Percentiles rank a stretch among this genome's conserved stretches.
Evolutionary conservation across 1,284 basidiomycete species (phyloP).

Genomic region (Ceratobasidium sp.): DNA sequence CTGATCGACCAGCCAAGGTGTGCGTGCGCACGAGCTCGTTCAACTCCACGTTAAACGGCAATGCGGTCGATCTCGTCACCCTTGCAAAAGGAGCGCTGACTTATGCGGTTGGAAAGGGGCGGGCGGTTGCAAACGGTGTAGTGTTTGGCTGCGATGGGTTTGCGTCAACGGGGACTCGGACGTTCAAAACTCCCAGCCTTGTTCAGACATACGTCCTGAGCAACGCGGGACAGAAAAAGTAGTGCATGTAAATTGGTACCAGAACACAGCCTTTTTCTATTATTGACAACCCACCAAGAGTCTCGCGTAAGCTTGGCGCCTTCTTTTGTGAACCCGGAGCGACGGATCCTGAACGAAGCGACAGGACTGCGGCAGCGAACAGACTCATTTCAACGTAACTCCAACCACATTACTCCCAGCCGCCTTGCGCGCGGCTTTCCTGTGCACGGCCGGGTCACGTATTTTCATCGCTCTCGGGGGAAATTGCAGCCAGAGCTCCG

Average conservation of each 20-base stretch:
- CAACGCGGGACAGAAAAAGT: conserved; percentile 13
- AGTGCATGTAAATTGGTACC: not conserved
- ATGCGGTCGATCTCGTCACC: conserved; percentile 6
- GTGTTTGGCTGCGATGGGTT: conserved; percentile 17
- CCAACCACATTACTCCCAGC: not conserved
- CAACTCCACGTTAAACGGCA: conserved; percentile 28
- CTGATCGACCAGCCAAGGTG: conserved; percentile 17
- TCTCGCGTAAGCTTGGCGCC: conserved; percentile 1
- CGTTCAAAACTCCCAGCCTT: not conserved
- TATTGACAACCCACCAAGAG: not conserved
- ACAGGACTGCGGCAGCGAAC: not conserved
- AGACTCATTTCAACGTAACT: not conserved
- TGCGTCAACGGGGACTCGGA: not conserved
- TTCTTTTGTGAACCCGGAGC: not conserved
- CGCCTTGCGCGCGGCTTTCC: not conserved
- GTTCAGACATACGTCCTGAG: conserved; percentile 20
- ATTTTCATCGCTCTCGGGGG: not conserved
- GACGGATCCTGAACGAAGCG: not conserved
- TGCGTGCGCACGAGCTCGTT: conserved; percentile 22
- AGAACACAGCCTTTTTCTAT: not conserved
- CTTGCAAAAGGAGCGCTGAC: conserved; percentile 11
- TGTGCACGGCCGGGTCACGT: not conserved
- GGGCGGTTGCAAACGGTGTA: conserved; percentile 9
- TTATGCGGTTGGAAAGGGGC: conserved; percentile 14
- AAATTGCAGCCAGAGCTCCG: not conserved